Evolutionary conservation across 331 rosid genomes (phyloP).

Genomic region (Erythrophleum ivorense): DNA sequence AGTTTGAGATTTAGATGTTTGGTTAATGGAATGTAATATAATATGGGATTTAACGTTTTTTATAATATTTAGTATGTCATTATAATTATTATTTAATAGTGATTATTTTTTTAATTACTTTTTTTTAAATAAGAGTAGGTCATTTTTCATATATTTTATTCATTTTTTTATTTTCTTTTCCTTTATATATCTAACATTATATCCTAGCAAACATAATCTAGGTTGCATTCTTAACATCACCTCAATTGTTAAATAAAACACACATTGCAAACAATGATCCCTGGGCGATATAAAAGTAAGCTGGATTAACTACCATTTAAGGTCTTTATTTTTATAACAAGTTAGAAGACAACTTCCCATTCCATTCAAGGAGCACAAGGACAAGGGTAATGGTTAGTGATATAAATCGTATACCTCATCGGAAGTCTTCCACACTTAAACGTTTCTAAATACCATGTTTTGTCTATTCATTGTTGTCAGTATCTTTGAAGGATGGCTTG

Average conservation of each 20-base stretch:
- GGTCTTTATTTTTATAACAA: neutral
- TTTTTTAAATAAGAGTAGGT: too few relatives aligned
- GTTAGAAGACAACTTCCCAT: neutral
- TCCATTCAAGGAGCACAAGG: neutral
- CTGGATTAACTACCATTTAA: neutral
- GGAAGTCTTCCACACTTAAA: neutral
- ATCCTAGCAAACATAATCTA: too few relatives aligned
- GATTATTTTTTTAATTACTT: too few relatives aligned
- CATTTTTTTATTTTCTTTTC: too few relatives aligned
- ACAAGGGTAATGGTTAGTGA: neutral
- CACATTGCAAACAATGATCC: neutral
- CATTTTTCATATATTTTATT: too few relatives aligned
- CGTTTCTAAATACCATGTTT: neutral
- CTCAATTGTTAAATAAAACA: neutral
- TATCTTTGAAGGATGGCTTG: neutral
- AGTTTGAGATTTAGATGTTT: neutral
- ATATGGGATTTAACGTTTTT: too few relatives aligned
- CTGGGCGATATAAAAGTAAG: too few relatives aligned
- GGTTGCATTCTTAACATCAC: neutral
- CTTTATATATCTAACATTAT: too few relatives aligned
- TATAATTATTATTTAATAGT: too few relatives aligned
- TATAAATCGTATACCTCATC: neutral
- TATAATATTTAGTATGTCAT: too few relatives aligned
- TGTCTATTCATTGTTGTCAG: neutral
- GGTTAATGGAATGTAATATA: too few relatives aligned